Evolutionary conservation across 805 yeast genomes (phyloP).

Genomic region (Metschnikowia drakensbergensis): DNA sequence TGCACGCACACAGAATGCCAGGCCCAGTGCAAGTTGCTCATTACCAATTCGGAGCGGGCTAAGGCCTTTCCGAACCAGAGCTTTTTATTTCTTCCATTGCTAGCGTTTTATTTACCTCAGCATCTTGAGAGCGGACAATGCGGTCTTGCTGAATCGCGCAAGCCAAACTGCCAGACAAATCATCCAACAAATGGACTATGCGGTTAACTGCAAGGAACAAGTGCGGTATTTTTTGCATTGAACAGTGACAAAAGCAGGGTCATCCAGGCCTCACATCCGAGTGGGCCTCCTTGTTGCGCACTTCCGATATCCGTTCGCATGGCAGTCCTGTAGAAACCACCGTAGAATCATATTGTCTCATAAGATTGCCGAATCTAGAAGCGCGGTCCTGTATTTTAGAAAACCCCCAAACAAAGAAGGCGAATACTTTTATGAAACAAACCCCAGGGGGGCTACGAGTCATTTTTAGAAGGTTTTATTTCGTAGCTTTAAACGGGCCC

Average conservation of each 20-base stretch:
- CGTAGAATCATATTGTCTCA: background rate
- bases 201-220: background rate
- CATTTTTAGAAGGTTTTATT: background rate
- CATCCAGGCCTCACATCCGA: background rate
- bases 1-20: background rate
- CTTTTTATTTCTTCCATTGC: background rate
- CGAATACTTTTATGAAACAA: background rate
- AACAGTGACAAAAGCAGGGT: background rate
- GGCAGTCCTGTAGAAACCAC: conserved; percentile 1
- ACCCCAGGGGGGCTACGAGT: background rate
- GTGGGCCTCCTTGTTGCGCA: conserved; percentile 4
- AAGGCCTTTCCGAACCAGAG: background rate
- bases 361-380: conserved; percentile 4
- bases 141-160: background rate
- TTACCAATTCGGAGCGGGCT: background rate
- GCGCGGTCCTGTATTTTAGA: conserved; percentile 3
- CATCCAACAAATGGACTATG: background rate
- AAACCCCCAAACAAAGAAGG: background rate
- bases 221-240: background rate
- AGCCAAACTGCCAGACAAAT: background rate
- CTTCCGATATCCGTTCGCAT: background rate
- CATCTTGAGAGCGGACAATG: background rate
- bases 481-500: background rate
- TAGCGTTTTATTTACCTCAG: background rate
- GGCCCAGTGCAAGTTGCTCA: background rate